Evolutionary conservation across 2,329 filamentous ascomycete genomes (phyloP).

Genomic region (Rhinocladiella similis): DNA sequence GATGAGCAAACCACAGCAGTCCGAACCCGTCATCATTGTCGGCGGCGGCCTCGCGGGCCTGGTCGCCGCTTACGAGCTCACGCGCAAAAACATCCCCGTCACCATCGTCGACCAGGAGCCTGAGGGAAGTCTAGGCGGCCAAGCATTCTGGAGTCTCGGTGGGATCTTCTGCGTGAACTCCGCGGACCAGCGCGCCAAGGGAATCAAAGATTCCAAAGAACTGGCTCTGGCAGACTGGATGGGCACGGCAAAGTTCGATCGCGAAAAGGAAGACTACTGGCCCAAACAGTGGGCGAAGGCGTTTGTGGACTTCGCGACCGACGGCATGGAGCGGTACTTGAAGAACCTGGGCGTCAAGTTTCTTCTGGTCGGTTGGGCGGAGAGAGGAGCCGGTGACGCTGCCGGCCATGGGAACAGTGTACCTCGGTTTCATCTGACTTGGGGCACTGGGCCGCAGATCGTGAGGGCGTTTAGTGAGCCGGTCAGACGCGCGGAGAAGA

Average conservation of each 20-base stretch:
- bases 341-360: conserved; percentile 56
- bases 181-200: conserved; percentile 56
- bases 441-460: conserved; percentile 63
- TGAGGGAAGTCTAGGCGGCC: conserved; percentile 57
- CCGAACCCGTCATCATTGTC: conserved; percentile 32
- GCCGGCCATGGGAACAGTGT: conserved; percentile 64
- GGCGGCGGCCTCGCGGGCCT: conserved; percentile 36
- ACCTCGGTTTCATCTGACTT: conserved; percentile 62
- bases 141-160: conserved; percentile 65
- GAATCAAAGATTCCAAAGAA: conserved; percentile 59
- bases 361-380: conserved; percentile 61
- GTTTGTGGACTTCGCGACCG: conserved; percentile 62
- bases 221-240: conserved; percentile 63
- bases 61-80: conserved; percentile 35
- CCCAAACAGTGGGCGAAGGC: conserved; percentile 63
- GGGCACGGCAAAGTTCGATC: conserved; percentile 59
- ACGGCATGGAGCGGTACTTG: conserved; percentile 60
- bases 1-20: not conserved
- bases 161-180: conserved; percentile 63
- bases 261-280: conserved; percentile 55
- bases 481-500: conserved; percentile 53
- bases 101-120: conserved; percentile 58
- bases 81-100: conserved; percentile 30
- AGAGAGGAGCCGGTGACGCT: conserved; percentile 57
- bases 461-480: conserved; percentile 60